phyloP scores from a whole-genome alignment of 2,329 filamentous ascomycete species.

The Claviceps maximensis region DNA sequence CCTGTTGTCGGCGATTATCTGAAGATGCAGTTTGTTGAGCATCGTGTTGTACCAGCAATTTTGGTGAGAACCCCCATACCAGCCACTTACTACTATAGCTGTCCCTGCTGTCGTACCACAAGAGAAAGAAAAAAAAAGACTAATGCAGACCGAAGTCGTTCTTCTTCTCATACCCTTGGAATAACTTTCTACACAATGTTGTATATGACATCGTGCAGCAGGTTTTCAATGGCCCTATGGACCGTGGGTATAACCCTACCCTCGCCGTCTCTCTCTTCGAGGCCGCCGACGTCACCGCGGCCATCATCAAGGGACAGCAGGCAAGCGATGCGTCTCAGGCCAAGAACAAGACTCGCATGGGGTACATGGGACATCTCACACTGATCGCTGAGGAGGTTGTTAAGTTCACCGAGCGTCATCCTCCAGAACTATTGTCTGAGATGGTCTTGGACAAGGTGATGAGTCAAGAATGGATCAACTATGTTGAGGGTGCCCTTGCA shows the following conservation, averaged over 20 bases:
- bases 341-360: slow-evolving; percentile 77
- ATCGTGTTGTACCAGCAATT: slow-evolving; percentile 89
- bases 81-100: neutral
- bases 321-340: slow-evolving; percentile 76
- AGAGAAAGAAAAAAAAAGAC: slow-evolving; percentile 1
- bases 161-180: slow-evolving; percentile 98
- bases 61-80: slow-evolving; percentile 48
- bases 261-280: slow-evolving; percentile 90
- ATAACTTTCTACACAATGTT: slow-evolving; percentile 98
- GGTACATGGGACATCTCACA: slow-evolving; percentile 97
- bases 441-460: slow-evolving; percentile 78
- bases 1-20: slow-evolving; percentile 89
- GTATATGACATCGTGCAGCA: slow-evolving; percentile 98
- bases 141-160: slow-evolving; percentile 50
- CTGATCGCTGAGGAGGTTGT: slow-evolving; percentile 96
- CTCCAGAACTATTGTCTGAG: slow-evolving; percentile 74
- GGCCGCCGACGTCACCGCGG: slow-evolving; percentile 74
- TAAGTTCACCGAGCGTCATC: slow-evolving; percentile 92
- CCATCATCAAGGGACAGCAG: slow-evolving; percentile 82
- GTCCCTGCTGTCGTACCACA: neutral
- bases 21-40: slow-evolving; percentile 92
- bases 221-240: slow-evolving; percentile 97
- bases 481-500: slow-evolving; percentile 83
- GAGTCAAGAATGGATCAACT: slow-evolving; percentile 82
- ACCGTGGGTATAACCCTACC: slow-evolving; percentile 81